Base-by-base conservation (phyloP, 78 protist genomes). In the Thecamonas trahens region DNA sequence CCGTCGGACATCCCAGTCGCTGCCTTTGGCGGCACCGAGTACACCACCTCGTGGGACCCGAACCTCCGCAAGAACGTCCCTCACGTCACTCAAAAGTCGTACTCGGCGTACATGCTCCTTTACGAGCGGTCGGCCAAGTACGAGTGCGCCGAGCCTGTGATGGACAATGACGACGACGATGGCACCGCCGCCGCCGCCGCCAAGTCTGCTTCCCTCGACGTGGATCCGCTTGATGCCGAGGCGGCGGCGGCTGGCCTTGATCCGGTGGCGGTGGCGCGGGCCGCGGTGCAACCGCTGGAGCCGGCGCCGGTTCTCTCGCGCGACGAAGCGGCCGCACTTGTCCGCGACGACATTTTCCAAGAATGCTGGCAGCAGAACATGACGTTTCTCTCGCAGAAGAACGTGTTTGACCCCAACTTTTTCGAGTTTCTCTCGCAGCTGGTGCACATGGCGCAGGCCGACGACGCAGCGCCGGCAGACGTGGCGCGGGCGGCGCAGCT, bases 91-190 rank as follows among this genome's bases (percentile, higher is more conserved):
- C 8, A 39, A 35, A 71, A 57, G 67, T 26, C 20, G 26, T 61
- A 83, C 65, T 77, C 67, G 71, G 88, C 88, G 45, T 83, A 83
- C 59, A 83, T 83, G 84, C 34, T 83, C 24, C 61, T 83, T 49
- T 83, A 83, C 49, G 79, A 77, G 22, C 47, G 47, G 11, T 6
- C 22, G 11, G 61, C 20, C 7, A 57, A 11, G 11, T 14, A 11
- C 9, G n/a, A n/a, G 47, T 6, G 6, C 47, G 47, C 6, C 22
- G 47, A 13, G 6, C 47, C 47, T 6, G 47, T 42, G 6, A 11
- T 13, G 47, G 47, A 42, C 22, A 11, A 13, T 6, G 47, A 13
- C 47, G 47, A 42, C 47, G 47, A n/a, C n/a, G n/a, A n/a, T n/a
- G n/a, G n/a, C n/a, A n/a, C n/a, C n/a, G n/a, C n/a, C n/a, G 6